phyloP scores from a whole-genome alignment of 345 rosid species.

The Kandelia obovata region DNA sequence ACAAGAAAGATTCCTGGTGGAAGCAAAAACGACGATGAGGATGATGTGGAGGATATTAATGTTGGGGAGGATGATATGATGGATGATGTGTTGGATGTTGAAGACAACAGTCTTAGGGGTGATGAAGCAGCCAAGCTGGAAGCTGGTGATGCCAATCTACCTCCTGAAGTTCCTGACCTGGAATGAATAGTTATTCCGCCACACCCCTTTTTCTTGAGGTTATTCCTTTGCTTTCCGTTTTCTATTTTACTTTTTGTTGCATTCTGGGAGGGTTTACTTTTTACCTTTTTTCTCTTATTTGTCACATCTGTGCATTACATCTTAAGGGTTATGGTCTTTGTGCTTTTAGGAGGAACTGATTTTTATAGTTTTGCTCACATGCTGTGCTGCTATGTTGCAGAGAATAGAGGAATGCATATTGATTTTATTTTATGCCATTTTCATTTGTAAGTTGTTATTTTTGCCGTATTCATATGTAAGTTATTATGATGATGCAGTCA shows the following conservation, averaged over 20 bases:
- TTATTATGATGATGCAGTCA: too few species aligned
- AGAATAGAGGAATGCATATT: neutral
- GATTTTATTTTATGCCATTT: too few species aligned
- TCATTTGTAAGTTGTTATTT: too few species aligned
- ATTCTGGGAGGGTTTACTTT: neutral
- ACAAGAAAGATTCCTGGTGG: constrained; percentile 76
- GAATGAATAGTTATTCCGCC: neutral
- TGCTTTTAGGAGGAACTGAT: too few species aligned
- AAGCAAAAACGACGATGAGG: constrained; percentile 69
- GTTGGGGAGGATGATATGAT: constrained; percentile 91
- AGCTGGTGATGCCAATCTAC: constrained; percentile 9
- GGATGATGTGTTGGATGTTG: constrained; percentile 78
- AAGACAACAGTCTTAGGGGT: constrained; percentile 48
- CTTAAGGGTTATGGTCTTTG: too few species aligned
- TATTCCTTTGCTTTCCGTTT: neutral
- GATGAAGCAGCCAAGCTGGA: constrained; percentile 46
- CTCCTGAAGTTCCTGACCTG: constrained; percentile 10
- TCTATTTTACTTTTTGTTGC: neutral
- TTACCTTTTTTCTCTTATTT: neutral
- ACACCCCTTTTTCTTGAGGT: neutral
- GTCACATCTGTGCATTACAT: neutral
- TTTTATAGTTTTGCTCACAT: too few species aligned
- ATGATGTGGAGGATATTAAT: constrained; percentile 82
- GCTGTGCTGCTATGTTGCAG: too few species aligned
- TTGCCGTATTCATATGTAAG: too few species aligned